Evolutionary conservation across 805 yeast species (phyloP), one percentile per base, ranked within the genome.

Genomic region (Candida nonsorbophila): DNA sequence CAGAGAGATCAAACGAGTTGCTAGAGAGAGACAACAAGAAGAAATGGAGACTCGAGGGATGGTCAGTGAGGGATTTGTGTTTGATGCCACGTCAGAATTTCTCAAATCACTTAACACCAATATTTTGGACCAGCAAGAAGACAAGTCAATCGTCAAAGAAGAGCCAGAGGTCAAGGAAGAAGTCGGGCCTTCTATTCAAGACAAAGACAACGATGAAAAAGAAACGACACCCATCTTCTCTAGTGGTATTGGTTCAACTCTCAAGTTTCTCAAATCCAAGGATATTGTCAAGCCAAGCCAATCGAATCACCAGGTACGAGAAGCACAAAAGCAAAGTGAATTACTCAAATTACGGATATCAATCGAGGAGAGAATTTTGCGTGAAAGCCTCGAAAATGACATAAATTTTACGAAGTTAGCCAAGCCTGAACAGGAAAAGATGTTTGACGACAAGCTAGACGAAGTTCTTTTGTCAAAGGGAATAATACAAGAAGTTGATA

Each of bases 21-120:
- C 33, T 25, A 37, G 45, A 24, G 34, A 29, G 30, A 48, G 41
- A 32, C 41, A 6, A 46, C 42, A 41, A 24, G 38, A 41, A 15
- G 34, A 34, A 6, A 13, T 34, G 22, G 49, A 45, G 14, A 36
- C 29, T 11, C 20, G 22, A 3, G 14, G 32, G 1, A 38, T 35
- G 36, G 31, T 20, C 5, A 36, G 29, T 5, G 31, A 28, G 21
- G 45, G 24, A 2, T 16, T 65, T 14, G 53, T 62, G 1, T 48
- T 68, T 14, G 70, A 71, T 40, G 70, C 60, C 14, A 69, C 70
- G 1, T 49, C 51, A 16, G 72, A 65, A 18, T 66, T 68, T 34
- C 42, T 66, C 25, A 50, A 42, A 14, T 40, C 45, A 4, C 37
- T 58, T 13, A 29, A 27, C n/a, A 8, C 13, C 9, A 17, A 8